A percentile compares a stretch with the other conserved stretches of the same genome.
Evolutionary conservation across 176 grass and related monocot genomes (phyloP).

Genomic region (Triticum monococcum): DNA sequence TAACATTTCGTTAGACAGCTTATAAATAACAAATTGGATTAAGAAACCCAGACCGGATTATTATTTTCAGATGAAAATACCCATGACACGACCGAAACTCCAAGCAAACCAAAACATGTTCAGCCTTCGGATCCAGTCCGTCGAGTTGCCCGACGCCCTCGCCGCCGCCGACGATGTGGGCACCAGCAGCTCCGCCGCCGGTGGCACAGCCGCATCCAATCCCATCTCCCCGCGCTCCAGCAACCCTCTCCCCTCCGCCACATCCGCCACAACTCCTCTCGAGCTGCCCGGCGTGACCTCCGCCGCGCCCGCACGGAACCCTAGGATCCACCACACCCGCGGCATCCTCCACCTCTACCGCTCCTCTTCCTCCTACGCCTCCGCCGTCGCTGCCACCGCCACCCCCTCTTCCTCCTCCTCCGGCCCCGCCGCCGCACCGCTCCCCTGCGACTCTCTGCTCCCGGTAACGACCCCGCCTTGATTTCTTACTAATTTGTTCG

Average conservation of each 20-base stretch:
- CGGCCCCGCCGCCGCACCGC: slow-evolving; percentile 1
- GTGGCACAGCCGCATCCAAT: neutral
- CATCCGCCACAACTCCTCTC: slow-evolving; percentile 18
- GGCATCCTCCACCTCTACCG: slow-evolving; percentile 86
- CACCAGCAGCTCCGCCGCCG: slow-evolving; percentile 19
- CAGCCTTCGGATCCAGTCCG: slow-evolving; percentile 65
- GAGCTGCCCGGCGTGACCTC: slow-evolving; percentile 35
- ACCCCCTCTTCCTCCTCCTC: slow-evolving; percentile 44
- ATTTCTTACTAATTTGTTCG: neutral
- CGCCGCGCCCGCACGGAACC: slow-evolving; percentile 34
- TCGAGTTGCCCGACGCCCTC: slow-evolving; percentile 39
- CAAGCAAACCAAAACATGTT: slow-evolving; percentile 62
- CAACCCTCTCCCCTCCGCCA: slow-evolving; percentile 2
- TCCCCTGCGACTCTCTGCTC: slow-evolving; percentile 53
- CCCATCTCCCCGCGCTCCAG: neutral
- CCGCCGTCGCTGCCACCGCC: slow-evolving; percentile 42
- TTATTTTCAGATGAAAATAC: neutral
- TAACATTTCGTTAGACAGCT: too few relatives aligned
- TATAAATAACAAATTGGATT: too few relatives aligned
- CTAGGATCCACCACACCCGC: slow-evolving; percentile 59
- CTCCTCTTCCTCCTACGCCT: slow-evolving; percentile 46
- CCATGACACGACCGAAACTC: slow-evolving; percentile 2
- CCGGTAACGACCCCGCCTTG: slow-evolving; percentile 34
- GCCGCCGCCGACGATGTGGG: slow-evolving; percentile 29
- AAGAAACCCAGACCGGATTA: too few relatives aligned